phyloP scores from a whole-genome alignment of 352 stramenopile genomes.

The Phytophthora hybrid region DNA sequence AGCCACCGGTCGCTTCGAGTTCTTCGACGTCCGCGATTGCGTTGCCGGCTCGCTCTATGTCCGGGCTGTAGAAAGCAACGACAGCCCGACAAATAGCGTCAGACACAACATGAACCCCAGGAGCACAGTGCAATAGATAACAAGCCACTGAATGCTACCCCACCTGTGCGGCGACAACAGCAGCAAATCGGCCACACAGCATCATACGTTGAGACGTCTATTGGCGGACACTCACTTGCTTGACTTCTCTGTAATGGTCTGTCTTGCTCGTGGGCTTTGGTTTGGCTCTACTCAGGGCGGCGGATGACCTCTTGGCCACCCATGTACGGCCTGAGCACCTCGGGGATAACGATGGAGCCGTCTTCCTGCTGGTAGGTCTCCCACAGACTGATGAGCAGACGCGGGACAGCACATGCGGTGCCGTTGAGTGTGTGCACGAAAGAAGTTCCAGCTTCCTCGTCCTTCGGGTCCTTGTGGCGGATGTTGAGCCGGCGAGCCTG shows the following conservation, averaged over 20 bases:
- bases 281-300: conserved; percentile 26
- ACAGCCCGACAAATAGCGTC: conserved; percentile 22
- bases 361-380: conserved; percentile 88
- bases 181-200: conserved; percentile 20
- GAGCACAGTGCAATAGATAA: conserved; percentile 32
- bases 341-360: conserved; percentile 80
- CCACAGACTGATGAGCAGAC: conserved; percentile 85
- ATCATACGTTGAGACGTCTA: conserved; percentile 29
- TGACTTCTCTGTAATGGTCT: conserved; percentile 19
- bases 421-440: conserved; percentile 92
- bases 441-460: conserved; percentile 51
- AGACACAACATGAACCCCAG: conserved; percentile 11
- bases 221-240: conserved; percentile 26
- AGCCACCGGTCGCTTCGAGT: conserved; percentile 46
- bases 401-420: conserved; percentile 83
- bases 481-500: conserved; percentile 89
- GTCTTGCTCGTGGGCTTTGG: conserved; percentile 6
- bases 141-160: conserved; percentile 21
- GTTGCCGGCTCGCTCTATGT: conserved; percentile 45
- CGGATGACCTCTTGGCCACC: conserved; percentile 75
- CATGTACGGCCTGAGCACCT: conserved; percentile 85
- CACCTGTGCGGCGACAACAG: conserved; percentile 18
- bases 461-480: conserved; percentile 74
- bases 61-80: conserved; percentile 23
- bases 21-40: conserved; percentile 58